Evolutionary conservation across 2,329 filamentous ascomycete genomes (phyloP).

Genomic region (Penicillium sp.): DNA sequence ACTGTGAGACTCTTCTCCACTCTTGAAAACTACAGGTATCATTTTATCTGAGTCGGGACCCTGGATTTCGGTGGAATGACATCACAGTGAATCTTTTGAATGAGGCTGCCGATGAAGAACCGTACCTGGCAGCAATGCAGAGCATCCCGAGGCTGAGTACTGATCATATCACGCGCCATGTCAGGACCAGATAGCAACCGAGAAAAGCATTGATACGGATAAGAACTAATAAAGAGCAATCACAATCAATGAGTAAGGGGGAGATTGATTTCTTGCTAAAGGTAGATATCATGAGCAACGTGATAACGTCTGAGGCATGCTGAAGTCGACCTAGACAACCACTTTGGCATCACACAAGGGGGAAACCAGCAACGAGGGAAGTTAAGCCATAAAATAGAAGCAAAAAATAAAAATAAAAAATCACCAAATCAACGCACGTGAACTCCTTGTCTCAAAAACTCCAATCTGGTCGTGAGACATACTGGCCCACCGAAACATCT

Average conservation of each 20-base stretch:
- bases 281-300: not conserved
- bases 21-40: not conserved
- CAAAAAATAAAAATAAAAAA: not conserved
- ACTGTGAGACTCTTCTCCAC: not conserved
- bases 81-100: slow-evolving; percentile 20
- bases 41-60: not conserved
- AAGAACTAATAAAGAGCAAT: not conserved
- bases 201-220: not conserved
- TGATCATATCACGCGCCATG: not conserved
- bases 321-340: not conserved
- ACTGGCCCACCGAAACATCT: not conserved
- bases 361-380: not conserved
- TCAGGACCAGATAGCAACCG: not conserved
- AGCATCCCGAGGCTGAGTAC: not conserved
- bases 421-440: not conserved
- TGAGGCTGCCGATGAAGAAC: not conserved
- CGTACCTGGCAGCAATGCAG: slow-evolving; percentile 17
- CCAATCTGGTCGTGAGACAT: not conserved
- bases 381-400: not conserved
- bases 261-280: not conserved
- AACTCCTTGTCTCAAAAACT: not conserved
- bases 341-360: not conserved
- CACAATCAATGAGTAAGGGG: not conserved
- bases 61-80: slow-evolving; percentile 6
- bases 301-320: not conserved